These are phyloP conservation scores for Plasmodium fragile DNA, from an alignment of 169 alveolate genomes.

Conservation along the genomic window DNA sequence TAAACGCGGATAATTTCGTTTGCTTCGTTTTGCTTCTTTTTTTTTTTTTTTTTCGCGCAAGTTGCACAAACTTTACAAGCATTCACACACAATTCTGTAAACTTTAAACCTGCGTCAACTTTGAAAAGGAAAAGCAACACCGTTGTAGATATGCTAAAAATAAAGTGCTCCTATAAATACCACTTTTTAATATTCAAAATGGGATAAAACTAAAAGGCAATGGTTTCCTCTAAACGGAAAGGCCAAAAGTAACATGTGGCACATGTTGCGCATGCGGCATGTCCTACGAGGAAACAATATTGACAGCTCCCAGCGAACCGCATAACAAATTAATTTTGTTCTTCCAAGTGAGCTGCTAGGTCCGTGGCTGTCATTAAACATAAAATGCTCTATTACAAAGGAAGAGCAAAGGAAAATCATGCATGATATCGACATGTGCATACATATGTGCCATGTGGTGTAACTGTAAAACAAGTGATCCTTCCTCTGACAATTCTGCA, in stretches of 20 bases:
- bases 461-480: constrained; percentile 1
- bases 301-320: background rate
- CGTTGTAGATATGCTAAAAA: background rate
- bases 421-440: background rate
- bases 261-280: background rate
- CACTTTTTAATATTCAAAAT: background rate
- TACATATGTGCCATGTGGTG: background rate
- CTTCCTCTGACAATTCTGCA: background rate
- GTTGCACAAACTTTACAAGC: background rate
- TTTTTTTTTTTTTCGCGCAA: background rate
- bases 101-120: background rate
- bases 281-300: background rate
- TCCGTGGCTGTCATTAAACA: background rate
- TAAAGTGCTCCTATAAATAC: background rate
- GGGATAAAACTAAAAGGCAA: background rate
- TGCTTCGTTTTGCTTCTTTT: background rate
- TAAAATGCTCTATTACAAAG: background rate
- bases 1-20: background rate
- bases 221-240: background rate
- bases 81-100: background rate
- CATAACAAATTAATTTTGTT: background rate
- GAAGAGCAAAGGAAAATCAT: background rate
- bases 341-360: background rate
- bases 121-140: background rate
- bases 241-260: background rate